Evolutionary conservation across 305 asterid genomes (phyloP), one percentile per base, ranked within the genome.

Genomic region (Stenogyne calaminthoides): DNA sequence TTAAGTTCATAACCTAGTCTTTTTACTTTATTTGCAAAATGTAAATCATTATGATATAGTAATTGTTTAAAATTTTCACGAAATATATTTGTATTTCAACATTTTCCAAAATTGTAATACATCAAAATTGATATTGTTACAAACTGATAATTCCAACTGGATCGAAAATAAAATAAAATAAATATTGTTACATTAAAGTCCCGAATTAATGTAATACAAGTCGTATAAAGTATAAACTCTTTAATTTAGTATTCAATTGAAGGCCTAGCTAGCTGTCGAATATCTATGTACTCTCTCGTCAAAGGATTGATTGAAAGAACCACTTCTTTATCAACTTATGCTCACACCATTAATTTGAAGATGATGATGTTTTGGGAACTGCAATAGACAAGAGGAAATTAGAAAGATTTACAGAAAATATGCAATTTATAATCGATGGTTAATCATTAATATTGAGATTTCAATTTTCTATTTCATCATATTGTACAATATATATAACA

Each of bases 341-440:
- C 71, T 64, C 5, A 59, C 54, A 6, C 65, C 76, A 57, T 51
- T n/a, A n/a, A n/a, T n/a, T 49, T 34, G 78, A 60, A 76, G 70
- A 69, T 32, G 76, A 69, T 44, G 78, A 32, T 32, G 36, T 29
- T 68, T 76, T 80, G 1, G 81, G 70, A 47, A 64, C 84, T 80
- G 81, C 73, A 75, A 32, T 4, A 32, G 36, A 32, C 2, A 32
- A 32, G 36, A 4, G 36, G 7, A 32, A 32, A 32, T 32, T 32
- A 32, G 36, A 32, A 32, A 32, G 36, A 32, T 32, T 4, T 32
- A 32, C 36, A 4, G 4, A 32, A 4, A 4, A 32, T 32, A 32
- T 32, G 7, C 36, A 32, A 32, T 5, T 32, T 32, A 32, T n/a
- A n/a, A n/a, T 32, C 7, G 7, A 32, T 32, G 36, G 29, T 25